Conservation (phyloP, 2,329 filamentous ascomycete genomes). For the Chrysosporium keratinophilum region DNA sequence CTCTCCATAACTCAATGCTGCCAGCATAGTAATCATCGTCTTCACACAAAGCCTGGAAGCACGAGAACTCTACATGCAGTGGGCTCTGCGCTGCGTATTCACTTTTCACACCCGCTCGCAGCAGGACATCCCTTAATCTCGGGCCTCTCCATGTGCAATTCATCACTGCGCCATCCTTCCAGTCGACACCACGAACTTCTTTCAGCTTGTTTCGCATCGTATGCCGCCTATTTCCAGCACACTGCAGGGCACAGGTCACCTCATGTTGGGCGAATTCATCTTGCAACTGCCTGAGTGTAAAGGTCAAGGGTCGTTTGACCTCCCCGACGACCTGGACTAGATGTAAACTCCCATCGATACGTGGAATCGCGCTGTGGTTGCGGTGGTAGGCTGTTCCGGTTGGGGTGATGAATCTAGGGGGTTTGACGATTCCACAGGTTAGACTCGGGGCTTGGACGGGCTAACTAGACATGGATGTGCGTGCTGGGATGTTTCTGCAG, state of each 20-base stretch:
- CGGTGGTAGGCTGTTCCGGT: constrained; percentile 44
- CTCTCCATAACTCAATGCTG: constrained; percentile 42
- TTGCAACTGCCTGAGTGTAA: constrained; percentile 40
- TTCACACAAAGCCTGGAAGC: constrained; percentile 43
- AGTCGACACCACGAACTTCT: constrained; percentile 51
- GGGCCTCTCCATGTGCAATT: constrained; percentile 50
- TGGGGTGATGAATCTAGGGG: constrained; percentile 41
- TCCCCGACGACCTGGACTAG: constrained; percentile 42
- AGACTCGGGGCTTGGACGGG: not conserved
- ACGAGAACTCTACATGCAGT: constrained; percentile 48
- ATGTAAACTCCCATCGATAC: constrained; percentile 35
- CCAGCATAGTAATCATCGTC: constrained; percentile 51
- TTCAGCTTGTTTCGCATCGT: constrained; percentile 51
- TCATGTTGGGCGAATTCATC: constrained; percentile 43
- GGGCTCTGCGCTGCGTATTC: constrained; percentile 18
- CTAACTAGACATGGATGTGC: not conserved
- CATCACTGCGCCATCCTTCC: constrained; percentile 52
- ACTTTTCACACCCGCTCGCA: constrained; percentile 34
- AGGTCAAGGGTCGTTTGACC: constrained; percentile 35
- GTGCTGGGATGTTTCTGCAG: not conserved
- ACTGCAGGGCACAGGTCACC: constrained; percentile 49
- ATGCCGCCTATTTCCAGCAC: constrained; percentile 51
- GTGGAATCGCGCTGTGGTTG: constrained; percentile 47
- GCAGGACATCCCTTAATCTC: constrained; percentile 43
- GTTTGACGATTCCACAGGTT: constrained; percentile 1